Base-by-base conservation (phyloP, 2,329 filamentous ascomycete species). In the Fusarium chaquense region DNA sequence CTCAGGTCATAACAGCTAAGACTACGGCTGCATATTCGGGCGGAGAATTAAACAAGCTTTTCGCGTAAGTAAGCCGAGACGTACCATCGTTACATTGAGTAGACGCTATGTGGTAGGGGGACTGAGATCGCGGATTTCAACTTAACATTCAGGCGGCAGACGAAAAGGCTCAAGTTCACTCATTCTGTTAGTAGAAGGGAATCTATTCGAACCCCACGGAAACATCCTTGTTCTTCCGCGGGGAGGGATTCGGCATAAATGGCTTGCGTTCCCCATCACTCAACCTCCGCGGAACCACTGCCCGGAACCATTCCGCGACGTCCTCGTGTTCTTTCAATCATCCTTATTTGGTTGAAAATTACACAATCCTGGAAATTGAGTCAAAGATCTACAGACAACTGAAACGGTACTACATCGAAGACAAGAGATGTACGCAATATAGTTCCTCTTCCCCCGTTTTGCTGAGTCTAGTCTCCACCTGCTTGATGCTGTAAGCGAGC, bases 41-140 rank as follows among this genome's bases (percentile, higher is more conserved):
- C 32, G 15, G 12, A 36, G n/a, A 2, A 0, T 15, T 16, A 26
- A n/a, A 36, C 20, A 50, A 50, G 46, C 46, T 50, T 50, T 50
- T 36, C 46, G 46, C 32, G 20, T 50, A 50, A n/a, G 20, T 4
- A 24, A 12, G 16, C 32, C 32, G 46, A 50, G 32, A 50, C 16
- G 11, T 24, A 5, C 15, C 22, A 35, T 15, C 7, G 6, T 36
- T 26, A 6, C 7, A 36, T 10, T 4, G 2, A 12, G 13, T 40
- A 5, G 36, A 6, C 13, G 20, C 36, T 13, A 22, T 6, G n/a
- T n/a, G 36, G 6, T 22, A 6, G 0, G 11, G 6, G 4, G 2
- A 40, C n/a, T 3, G 6, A n/a, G n/a, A 13, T 22, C 0, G 2
- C 3, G 12, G 0, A 8, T 22, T 20, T 11, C 2, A 11, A 22